A percentile compares a stretch with the other conserved stretches of the same genome.
phyloP scores from a whole-genome alignment of 2,329 filamentous ascomycete species.

The Hypoxylon sp. region DNA sequence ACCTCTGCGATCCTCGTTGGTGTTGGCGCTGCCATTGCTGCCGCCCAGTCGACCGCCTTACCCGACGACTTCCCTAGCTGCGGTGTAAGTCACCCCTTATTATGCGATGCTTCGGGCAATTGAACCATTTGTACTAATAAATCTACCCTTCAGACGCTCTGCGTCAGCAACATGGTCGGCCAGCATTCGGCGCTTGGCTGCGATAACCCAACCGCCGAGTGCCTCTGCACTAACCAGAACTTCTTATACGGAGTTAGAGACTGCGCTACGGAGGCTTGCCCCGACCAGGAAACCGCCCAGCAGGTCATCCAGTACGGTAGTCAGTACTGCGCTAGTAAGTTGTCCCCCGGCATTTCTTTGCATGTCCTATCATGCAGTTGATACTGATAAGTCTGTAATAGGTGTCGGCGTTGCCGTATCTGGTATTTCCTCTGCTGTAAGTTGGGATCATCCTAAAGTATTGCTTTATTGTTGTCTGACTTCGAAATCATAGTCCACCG shows the following conservation, averaged over 20 bases:
- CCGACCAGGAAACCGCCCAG: slow-evolving; percentile 25
- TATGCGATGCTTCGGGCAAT: too few relatives aligned
- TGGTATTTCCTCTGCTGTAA: slow-evolving; percentile 23
- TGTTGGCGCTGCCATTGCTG: slow-evolving; percentile 52
- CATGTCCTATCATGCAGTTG: too few relatives aligned
- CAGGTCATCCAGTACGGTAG: slow-evolving; percentile 42
- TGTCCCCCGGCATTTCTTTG: background rate
- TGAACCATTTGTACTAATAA: too few relatives aligned
- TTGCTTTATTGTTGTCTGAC: too few relatives aligned
- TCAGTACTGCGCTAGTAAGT: slow-evolving; percentile 45
- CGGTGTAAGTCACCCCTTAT: slow-evolving; percentile 58
- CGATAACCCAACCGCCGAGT: slow-evolving; percentile 44
- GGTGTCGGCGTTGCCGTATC: slow-evolving; percentile 38
- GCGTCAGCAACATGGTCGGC: slow-evolving; percentile 60
- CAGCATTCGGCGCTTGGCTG: slow-evolving; percentile 59
- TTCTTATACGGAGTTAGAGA: slow-evolving; percentile 53
- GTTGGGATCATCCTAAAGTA: background rate
- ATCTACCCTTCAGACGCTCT: slow-evolving; percentile 54
- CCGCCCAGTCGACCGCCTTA: slow-evolving; percentile 51
- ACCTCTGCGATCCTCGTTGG: slow-evolving; percentile 54
- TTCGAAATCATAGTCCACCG: too few relatives aligned
- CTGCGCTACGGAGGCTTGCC: slow-evolving; percentile 43
- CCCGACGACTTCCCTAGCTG: slow-evolving; percentile 56
- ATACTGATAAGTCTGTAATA: slow-evolving; percentile 20
- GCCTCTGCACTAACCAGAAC: slow-evolving; percentile 53